Base-by-base conservation (phyloP, 2,329 filamentous ascomycete genomes). In the Periconia macrospinosa region DNA sequence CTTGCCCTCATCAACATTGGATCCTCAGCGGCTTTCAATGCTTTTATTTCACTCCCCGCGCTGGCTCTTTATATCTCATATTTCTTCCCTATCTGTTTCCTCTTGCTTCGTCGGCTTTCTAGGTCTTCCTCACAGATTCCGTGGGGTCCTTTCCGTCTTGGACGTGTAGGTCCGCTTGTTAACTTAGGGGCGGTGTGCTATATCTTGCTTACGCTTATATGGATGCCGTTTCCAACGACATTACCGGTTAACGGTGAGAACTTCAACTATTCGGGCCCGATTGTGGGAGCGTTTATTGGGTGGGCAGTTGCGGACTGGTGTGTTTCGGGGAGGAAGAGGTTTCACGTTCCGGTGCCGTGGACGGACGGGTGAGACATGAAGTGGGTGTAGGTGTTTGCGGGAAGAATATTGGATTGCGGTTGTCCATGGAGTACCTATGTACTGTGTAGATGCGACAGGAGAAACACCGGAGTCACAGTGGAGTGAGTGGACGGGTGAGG, bases 21-120 rank as follows among this genome's bases (percentile, higher is more conserved):
- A 44, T 66, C 62, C 30, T 58, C 60, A 8, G 63, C 65, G 6
- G 81, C 80, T 0, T 68, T 69, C 56, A 69, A 68, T 45, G 65
- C 64, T 6, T 55, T 69, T 19, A 67, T 71, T 23, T 72, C 69
- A 1, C 65, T 74, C 1, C 60, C 60, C 45, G 65, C 68, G 7
- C 45, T 73, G 10, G 70, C 62, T 3, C 50, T 73, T 11, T 67
- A 70, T 47, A 48, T 69, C 17, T 73, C 70, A 3, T 72, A 72
- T 57, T 60, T 70, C 35, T 55, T 69, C 30, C 63, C 66, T 7
- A 68, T 72, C n/a, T 43, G 61, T 2, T 67, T 69, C n/a, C n/a
- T 73, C 8, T 43, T 68, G 14, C 48, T 68, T 10, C 60, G 56
- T 1, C 61, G 60, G 35, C 20, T 67, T 2, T 52, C 57, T 2